Conservation (phyloP, 768 basidiomycete species). For the Fomitopsis serialis region DNA sequence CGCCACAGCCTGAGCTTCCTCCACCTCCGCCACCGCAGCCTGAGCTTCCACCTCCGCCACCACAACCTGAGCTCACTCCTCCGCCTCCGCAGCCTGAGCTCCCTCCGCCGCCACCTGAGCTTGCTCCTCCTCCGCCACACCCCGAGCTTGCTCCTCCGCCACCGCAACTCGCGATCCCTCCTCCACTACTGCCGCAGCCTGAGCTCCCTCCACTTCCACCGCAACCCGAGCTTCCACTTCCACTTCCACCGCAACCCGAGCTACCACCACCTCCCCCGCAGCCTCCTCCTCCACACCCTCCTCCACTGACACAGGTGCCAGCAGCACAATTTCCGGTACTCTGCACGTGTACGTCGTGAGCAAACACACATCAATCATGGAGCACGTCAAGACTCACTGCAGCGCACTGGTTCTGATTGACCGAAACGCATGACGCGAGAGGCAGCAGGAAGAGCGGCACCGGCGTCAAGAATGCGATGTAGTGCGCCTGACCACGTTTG, state of each 20-base stretch:
- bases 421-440: background rate
- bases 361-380: no score
- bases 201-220: background rate
- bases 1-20: conserved; percentile 11
- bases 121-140: background rate
- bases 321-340: no score
- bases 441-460: conserved; percentile 23
- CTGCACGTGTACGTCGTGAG: no score
- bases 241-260: no score
- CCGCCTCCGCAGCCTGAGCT: no score
- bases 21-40: conserved; percentile 12
- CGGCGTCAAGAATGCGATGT: conserved; percentile 33
- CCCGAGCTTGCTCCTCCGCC: background rate
- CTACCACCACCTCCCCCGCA: no score
- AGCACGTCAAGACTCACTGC: background rate
- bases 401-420: conserved; percentile 2
- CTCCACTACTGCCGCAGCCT: conserved; percentile 7
- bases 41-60: background rate
- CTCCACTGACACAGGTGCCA: background rate
- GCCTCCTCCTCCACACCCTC: no score
- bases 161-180: background rate
- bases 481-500: conserved; percentile 15
- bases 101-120: no score
- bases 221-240: background rate
- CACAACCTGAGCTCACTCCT: no score